Conservation (phyloP, 2,329 filamentous ascomycete species). For the Chalaropsis thielavioides region DNA sequence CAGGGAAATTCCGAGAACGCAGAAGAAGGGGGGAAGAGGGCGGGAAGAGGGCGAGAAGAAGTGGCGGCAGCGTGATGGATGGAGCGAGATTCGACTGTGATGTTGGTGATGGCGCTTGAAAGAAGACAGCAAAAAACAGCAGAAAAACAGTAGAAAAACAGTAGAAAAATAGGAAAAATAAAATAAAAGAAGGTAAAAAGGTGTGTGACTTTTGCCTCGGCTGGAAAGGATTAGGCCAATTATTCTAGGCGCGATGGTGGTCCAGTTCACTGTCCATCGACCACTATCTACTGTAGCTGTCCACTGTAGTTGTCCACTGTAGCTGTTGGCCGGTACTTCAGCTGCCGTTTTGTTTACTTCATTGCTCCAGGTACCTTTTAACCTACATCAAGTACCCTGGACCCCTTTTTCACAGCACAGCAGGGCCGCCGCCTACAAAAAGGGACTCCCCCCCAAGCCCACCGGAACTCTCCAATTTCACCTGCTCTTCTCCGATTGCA, state of each 20-base stretch:
- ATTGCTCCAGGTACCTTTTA: background rate
- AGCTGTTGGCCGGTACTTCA: background rate
- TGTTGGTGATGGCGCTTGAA: background rate
- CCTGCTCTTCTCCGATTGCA: background rate
- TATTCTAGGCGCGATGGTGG: background rate
- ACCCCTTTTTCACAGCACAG: background rate
- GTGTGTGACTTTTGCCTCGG: constrained; percentile 9
- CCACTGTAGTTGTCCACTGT: background rate
- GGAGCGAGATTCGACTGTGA: background rate
- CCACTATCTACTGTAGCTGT: no score
- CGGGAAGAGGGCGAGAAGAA: background rate
- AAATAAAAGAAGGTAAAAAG: constrained; percentile 2
- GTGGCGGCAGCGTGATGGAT: background rate
- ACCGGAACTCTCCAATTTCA: background rate
- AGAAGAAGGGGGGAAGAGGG: no score
- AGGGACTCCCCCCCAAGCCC: background rate
- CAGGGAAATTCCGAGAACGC: background rate
- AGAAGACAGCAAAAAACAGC: background rate
- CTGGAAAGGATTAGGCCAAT: constrained; percentile 2
- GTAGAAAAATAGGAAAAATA: background rate
- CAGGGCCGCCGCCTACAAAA: no score
- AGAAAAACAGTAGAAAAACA: background rate
- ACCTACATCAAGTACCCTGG: background rate
- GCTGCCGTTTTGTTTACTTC: background rate
- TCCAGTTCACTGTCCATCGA: no score